phyloP scores from a whole-genome alignment of 2,329 filamentous ascomycete species.

The Ophiostoma populinum region DNA sequence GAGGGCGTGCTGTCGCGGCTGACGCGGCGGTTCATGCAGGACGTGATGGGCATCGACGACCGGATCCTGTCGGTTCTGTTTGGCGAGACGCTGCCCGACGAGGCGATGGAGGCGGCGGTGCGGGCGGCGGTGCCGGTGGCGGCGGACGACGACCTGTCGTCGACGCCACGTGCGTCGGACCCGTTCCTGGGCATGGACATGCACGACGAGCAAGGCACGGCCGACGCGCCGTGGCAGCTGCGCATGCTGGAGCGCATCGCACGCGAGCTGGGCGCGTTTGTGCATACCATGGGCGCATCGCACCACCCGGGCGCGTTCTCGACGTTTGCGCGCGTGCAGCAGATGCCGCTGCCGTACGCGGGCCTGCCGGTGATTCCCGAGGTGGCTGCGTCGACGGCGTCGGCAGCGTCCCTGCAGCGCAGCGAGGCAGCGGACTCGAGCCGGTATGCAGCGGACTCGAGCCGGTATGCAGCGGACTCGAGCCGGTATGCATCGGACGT shows the following conservation, averaged over 20 bases:
- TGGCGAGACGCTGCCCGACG: constrained; percentile 50
- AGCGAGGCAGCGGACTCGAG: too few relatives aligned
- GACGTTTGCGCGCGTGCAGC: constrained; percentile 52
- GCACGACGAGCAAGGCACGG: constrained; percentile 11
- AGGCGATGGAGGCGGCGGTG: constrained; percentile 11
- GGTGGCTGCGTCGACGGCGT: constrained; percentile 16
- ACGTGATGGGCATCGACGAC: constrained; percentile 84
- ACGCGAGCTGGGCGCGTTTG: constrained; percentile 66
- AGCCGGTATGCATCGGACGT: background rate
- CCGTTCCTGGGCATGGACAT: constrained; percentile 12
- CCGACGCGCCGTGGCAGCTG: constrained; percentile 45
- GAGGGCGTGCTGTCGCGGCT: constrained; percentile 66
- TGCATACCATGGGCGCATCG: constrained; percentile 53
- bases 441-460: too few relatives aligned
- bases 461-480: constrained; percentile 3
- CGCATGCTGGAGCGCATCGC: constrained; percentile 71
- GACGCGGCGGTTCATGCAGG: constrained; percentile 70
- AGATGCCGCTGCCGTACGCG: constrained; percentile 56
- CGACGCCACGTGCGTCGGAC: constrained; percentile 28
- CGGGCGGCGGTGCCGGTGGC: background rate
- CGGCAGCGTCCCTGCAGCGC: too few relatives aligned
- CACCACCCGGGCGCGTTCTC: constrained; percentile 72
- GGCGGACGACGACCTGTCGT: constrained; percentile 19
- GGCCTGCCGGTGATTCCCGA: constrained; percentile 53
- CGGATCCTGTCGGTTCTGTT: constrained; percentile 70